phyloP scores from a whole-genome alignment of 768 basidiomycete species.

The Leccinum aurantiacum region DNA sequence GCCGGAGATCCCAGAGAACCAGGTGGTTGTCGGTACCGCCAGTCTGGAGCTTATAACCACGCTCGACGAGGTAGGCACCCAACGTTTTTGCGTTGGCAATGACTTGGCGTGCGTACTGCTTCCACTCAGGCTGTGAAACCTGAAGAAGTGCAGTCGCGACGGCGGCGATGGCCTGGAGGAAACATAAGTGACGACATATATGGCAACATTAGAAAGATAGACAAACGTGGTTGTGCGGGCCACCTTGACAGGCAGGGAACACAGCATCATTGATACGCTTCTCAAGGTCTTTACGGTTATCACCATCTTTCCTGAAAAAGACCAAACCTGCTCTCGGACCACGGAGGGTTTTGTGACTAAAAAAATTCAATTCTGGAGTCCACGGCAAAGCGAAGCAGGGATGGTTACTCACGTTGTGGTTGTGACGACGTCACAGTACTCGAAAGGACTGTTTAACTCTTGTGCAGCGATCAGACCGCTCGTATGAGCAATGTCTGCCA shows the following conservation, averaged over 20 bases:
- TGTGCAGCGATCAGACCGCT: slow-evolving; percentile 92
- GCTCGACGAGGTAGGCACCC: slow-evolving; percentile 62
- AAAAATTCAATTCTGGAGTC: background rate
- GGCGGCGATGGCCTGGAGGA: slow-evolving; percentile 81
- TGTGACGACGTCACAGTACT: slow-evolving; percentile 95
- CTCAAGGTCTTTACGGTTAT: slow-evolving; percentile 82
- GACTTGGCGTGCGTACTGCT: slow-evolving; percentile 92
- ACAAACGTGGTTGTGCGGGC: slow-evolving; percentile 95
- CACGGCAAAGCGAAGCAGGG: background rate
- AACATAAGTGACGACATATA: background rate
- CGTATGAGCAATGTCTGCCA: slow-evolving; percentile 98
- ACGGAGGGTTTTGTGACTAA: slow-evolving; percentile 95
- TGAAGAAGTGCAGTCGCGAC: slow-evolving; percentile 92
- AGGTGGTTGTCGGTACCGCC: slow-evolving; percentile 97
- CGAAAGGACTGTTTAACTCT: slow-evolving; percentile 89
- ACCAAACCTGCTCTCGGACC: slow-evolving; percentile 97
- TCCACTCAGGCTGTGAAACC: slow-evolving; percentile 86
- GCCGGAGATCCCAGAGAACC: slow-evolving; percentile 96
- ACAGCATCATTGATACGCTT: slow-evolving; percentile 97
- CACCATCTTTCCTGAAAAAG: slow-evolving; percentile 95
- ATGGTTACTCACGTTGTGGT: slow-evolving; percentile 80
- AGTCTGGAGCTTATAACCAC: slow-evolving; percentile 96
- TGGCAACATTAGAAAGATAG: background rate
- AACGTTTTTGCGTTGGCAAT: slow-evolving; percentile 84
- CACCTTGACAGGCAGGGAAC: slow-evolving; percentile 99